Conservation (phyloP, 192 early-diverging fungal species). For the Coemansia sp. region DNA sequence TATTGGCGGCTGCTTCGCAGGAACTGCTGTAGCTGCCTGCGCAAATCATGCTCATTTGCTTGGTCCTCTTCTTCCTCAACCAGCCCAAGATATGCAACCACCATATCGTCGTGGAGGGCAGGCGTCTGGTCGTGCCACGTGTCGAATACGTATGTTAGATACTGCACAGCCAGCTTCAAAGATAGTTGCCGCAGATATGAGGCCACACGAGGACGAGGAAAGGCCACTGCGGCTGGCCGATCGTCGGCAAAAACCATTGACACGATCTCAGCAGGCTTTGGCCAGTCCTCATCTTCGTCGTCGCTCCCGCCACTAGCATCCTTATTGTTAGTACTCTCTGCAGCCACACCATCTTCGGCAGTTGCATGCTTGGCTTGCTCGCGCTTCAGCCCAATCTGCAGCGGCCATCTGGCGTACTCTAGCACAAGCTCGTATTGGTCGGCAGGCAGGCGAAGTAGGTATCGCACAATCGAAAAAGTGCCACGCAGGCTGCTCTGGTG, state of each 20-base stretch:
- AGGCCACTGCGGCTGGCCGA: constrained; percentile 57
- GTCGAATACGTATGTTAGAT: constrained; percentile 80
- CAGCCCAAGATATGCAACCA: constrained; percentile 76
- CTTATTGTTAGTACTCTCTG: neutral
- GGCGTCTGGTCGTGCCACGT: constrained; percentile 65
- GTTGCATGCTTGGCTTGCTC: constrained; percentile 35
- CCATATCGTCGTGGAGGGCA: constrained; percentile 76
- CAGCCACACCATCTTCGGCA: constrained; percentile 27
- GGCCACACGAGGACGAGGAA: constrained; percentile 63
- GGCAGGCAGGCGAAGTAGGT: constrained; percentile 76
- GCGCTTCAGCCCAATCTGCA: constrained; percentile 62
- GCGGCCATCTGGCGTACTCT: constrained; percentile 78
- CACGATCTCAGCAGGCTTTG: constrained; percentile 22
- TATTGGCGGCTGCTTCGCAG: constrained; percentile 71
- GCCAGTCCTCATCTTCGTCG: constrained; percentile 37
- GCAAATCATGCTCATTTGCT: constrained; percentile 1
- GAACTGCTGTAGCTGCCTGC: constrained; percentile 61
- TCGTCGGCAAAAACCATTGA: constrained; percentile 55
- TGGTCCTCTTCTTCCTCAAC: constrained; percentile 34
- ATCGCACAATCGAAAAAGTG: constrained; percentile 64
- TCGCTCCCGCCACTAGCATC: constrained; percentile 14
- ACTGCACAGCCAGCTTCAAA: constrained; percentile 66
- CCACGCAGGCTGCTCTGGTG: constrained; percentile 60
- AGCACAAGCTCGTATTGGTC: constrained; percentile 81
- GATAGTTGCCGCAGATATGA: constrained; percentile 70